Evolutionary conservation across 441 rosid genomes (phyloP), one percentile per base, ranked within the genome.

Genomic region (Flueggea neowawraea): DNA sequence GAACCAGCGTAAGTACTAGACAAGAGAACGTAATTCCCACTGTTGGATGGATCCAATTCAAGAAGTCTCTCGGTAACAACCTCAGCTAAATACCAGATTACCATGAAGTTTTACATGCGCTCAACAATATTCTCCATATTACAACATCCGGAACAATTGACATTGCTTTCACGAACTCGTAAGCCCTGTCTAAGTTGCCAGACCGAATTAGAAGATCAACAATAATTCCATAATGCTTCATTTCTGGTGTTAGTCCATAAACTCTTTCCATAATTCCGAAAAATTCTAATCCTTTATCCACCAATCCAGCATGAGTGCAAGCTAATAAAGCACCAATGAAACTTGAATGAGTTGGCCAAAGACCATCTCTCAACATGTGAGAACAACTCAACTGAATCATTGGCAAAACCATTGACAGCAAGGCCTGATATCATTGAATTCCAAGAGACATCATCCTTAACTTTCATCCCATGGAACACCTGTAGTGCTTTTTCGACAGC

Each of bases 1-100:
- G 85, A 81, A 61, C 77, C 74, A 43, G 96, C 89, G 56, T 83
- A 88, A 51, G 87, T 68, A 59, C 72, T 85, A 31, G 97, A 91
- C 63, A 88, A 72, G 63, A 82, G 80, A 58, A 82, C 86, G 73
- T 80, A 86, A 55, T 82, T 78, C 61, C 85, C 89, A 67, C 84
- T 80, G 39, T 85, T 72, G 61, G 80, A 63, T 10, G 89, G 84
- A 55, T 84, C 89, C 65, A 76, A 11, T 28, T 73, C 75, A 31
- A 86, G 75, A 58, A 86, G 70, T 62, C 70, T 49, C 48, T 55
- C 64, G 3, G 82, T 70, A 13, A 76, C 80, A 67, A 66, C 77
- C 69, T 80, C 84, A 49, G 84, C 87, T 58, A 80, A n/a, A 55
- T 51, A 67, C 77, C 44, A 74, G 49, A 72, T 82, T 78, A 12